phyloP scores from a whole-genome alignment of 805 yeast species.

The Saccharomycopsis sp. region DNA sequence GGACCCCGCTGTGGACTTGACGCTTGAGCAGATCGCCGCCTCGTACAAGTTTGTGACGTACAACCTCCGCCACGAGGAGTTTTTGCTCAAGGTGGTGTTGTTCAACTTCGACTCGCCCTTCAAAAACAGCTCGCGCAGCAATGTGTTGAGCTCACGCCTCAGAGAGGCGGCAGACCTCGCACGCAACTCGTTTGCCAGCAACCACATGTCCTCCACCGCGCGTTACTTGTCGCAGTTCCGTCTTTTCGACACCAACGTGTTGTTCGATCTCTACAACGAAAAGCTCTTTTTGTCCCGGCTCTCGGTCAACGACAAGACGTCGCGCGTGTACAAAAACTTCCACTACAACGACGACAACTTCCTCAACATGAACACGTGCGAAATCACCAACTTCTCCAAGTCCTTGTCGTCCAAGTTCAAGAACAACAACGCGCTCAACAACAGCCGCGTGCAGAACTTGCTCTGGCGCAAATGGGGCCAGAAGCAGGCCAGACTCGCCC shows the following conservation, averaged over 20 bases:
- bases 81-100: neutral
- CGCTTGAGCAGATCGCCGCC: neutral
- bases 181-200: neutral
- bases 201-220: neutral
- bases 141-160: neutral
- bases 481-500: neutral
- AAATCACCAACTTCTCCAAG: conserved; percentile 7
- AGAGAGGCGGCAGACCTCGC: neutral
- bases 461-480: conserved; percentile 11
- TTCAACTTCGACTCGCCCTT: neutral
- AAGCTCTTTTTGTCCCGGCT: neutral
- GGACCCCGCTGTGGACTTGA: neutral
- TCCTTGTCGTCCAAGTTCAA: conserved; percentile 1
- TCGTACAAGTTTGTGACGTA: neutral
- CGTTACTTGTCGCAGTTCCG: neutral
- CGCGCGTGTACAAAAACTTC: neutral
- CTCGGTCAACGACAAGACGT: neutral
- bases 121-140: neutral
- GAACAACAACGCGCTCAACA: conserved; percentile 9
- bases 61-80: neutral
- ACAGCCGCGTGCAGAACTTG: conserved; percentile 3
- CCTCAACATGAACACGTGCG: conserved; percentile 3
- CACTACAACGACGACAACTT: conserved; percentile 16
- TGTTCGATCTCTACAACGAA: neutral
- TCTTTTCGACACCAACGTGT: neutral